These are phyloP conservation scores for Fusarium sp. DNA, from an alignment of 2,329 filamentous ascomycete species.

Conservation along the genomic window DNA sequence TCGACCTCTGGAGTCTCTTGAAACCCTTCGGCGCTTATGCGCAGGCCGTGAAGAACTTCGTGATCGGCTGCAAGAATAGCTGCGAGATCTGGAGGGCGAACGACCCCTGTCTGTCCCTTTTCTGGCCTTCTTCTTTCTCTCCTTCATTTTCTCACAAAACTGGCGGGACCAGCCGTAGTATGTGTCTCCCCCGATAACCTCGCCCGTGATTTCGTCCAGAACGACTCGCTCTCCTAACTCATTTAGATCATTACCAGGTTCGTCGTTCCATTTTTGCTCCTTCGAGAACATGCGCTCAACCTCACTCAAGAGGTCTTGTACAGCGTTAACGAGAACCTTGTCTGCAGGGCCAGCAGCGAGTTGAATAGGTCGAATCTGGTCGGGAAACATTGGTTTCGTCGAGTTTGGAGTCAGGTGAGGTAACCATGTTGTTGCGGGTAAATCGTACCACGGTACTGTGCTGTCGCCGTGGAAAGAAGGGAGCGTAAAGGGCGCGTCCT, in stretches of 20 bases:
- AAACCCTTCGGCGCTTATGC: conserved; percentile 48
- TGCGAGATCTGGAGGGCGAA: conserved; percentile 50
- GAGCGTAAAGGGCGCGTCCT: conserved; percentile 74
- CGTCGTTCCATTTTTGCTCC: conserved; percentile 60
- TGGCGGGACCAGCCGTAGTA: conserved; percentile 89
- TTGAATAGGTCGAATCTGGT: conserved; percentile 77
- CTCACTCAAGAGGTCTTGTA: conserved; percentile 77
- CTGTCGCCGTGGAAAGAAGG: conserved; percentile 82
- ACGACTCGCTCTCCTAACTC: conserved; percentile 78
- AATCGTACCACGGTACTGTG: conserved; percentile 80
- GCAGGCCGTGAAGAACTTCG: conserved; percentile 48
- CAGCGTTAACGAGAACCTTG: conserved; percentile 71
- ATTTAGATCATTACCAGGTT: conserved; percentile 72
- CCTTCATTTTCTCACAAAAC: conserved; percentile 86
- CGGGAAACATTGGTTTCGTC: conserved; percentile 76
- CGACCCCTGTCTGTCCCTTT: conserved; percentile 47
- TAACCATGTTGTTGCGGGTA: conserved; percentile 85
- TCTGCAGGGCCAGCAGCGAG: conserved; percentile 76
- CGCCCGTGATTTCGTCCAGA: conserved; percentile 73
- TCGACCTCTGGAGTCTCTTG: conserved; percentile 36
- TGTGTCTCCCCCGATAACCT: conserved; percentile 74
- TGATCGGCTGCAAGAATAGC: conserved; percentile 47
- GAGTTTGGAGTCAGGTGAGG: conserved; percentile 83
- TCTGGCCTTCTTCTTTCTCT: conserved; percentile 54
- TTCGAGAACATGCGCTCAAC: conserved; percentile 75